Base-by-base conservation (phyloP, 2,329 filamentous ascomycete genomes). In the Aspergillus terreus region DNA sequence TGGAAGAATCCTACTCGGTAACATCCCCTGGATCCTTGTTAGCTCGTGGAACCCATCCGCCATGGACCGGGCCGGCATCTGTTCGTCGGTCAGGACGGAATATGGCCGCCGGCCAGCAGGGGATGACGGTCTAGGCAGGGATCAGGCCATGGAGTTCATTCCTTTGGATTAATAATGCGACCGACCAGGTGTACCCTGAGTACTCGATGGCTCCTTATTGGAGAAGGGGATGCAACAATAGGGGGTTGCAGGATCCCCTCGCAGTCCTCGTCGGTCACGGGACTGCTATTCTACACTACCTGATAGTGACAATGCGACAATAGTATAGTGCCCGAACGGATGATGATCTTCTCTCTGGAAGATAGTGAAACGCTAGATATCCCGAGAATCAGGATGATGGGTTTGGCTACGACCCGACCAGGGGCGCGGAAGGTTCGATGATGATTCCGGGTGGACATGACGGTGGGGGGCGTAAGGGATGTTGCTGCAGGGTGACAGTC, bases 361-460 rank as follows among this genome's bases (percentile, higher is more conserved):
- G 23, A 23, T 6, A 6, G 23, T 23, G 23, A 23, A 23, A 23
- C 23, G 23, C 23, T 23, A 23, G 23, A 23, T 23, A 23, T 23
- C 53, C 59, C 59, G 53, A 55, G 51, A 48, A 57, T 55, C 50
- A 56, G 58, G 58, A 49, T 54, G 48, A 56, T 52, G 44, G 53
- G 47, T 53, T 51, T 61, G 58, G 59, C 32, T 23, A 23, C 6
- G 23, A 23, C 40, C 49, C 6, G 27, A 38, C 9, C 45, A 48
- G 47, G 51, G 42, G 47, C 52, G 56, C 58, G 56, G 59, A 58
- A 60, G 55, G 50, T 55, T 57, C 56, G 43, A 53, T 55, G 21
- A 44, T 45, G 44, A 47, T 58, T 58, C 57, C 59, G 56, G 47
- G 56, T 52, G 47, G 58, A 47, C 42, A 48, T 30, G 47, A 45